These are phyloP conservation scores for Annulohypoxylon nitens DNA, from an alignment of 495 filamentous ascomycete genomes.

Conservation along the genomic window DNA sequence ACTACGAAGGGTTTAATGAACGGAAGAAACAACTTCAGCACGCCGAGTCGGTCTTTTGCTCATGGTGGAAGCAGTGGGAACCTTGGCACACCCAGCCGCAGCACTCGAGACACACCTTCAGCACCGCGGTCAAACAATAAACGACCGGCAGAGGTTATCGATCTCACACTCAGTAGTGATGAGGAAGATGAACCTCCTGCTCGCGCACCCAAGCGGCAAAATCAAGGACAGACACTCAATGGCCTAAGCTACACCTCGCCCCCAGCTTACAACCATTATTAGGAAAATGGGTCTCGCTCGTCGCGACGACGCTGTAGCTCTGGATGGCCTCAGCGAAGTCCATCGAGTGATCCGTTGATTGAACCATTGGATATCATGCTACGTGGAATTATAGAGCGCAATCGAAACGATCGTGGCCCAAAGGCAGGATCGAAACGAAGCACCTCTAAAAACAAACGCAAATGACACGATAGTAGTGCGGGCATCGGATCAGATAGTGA, in stretches of 20 bases:
- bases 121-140: constrained; percentile 68
- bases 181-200: constrained; percentile 74
- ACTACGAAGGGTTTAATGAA: constrained; percentile 26
- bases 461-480: constrained; percentile 4
- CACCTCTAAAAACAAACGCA: not conserved
- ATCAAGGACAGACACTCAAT: constrained; percentile 36
- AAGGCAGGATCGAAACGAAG: not conserved
- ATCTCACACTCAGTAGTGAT: constrained; percentile 81
- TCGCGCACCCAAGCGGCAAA: constrained; percentile 69
- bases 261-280: constrained; percentile 17
- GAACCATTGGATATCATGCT: not conserved
- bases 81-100: constrained; percentile 44
- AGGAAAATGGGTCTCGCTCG: constrained; percentile 3
- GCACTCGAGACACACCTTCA: constrained; percentile 50
- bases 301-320: not conserved
- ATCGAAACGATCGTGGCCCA: constrained; percentile 2
- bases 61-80: constrained; percentile 24
- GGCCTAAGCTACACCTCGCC: constrained; percentile 17
- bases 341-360: not conserved
- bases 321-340: not conserved
- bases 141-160: constrained; percentile 77
- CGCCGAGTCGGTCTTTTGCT: constrained; percentile 37
- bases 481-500: not conserved
- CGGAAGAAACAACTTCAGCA: constrained; percentile 18
- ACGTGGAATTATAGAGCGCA: not conserved